phyloP scores from a whole-genome alignment of 768 basidiomycete species.

The Boletus fagicola region DNA sequence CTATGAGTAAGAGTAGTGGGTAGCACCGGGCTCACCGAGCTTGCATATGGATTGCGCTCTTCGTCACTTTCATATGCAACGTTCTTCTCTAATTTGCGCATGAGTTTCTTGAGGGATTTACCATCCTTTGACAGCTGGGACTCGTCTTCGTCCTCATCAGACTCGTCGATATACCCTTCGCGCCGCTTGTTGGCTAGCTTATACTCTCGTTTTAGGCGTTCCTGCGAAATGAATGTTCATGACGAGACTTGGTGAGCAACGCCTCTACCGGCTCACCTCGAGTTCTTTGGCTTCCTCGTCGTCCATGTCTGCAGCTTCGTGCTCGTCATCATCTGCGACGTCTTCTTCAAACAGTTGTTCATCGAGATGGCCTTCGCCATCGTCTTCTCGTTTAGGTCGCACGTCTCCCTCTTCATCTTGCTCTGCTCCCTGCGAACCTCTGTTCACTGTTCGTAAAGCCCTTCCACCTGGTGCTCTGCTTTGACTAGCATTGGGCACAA shows the following conservation, averaged over 20 bases:
- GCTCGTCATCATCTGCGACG: conserved; percentile 86
- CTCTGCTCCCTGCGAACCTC: conserved; percentile 56
- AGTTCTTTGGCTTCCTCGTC: conserved; percentile 85
- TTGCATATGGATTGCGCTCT: conserved; percentile 76
- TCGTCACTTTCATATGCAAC: conserved; percentile 81
- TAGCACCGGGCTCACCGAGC: conserved; percentile 51
- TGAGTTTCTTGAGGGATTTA: conserved; percentile 81
- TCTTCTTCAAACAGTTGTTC: conserved; percentile 82
- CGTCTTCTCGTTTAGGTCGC: conserved; percentile 57
- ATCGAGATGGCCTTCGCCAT: conserved; percentile 78
- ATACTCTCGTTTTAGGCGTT: conserved; percentile 82
- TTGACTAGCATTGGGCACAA: conserved; percentile 49
- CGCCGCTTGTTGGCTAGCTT: conserved; percentile 71
- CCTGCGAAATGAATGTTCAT: conserved; percentile 41
- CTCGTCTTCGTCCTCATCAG: conserved; percentile 69
- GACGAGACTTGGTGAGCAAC: not conserved
- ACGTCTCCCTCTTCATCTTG: conserved; percentile 66
- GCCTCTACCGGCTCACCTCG: conserved; percentile 49
- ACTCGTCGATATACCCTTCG: conserved; percentile 68
- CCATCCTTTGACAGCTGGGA: conserved; percentile 64
- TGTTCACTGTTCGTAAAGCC: conserved; percentile 65
- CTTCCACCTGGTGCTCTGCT: conserved; percentile 72
- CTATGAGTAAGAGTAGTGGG: not conserved
- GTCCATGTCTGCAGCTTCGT: conserved; percentile 65
- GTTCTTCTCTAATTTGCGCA: conserved; percentile 81